These are phyloP conservation scores for Solanum chmielewskii DNA, from an alignment of 257 asterid species.

Conservation along the genomic window DNA sequence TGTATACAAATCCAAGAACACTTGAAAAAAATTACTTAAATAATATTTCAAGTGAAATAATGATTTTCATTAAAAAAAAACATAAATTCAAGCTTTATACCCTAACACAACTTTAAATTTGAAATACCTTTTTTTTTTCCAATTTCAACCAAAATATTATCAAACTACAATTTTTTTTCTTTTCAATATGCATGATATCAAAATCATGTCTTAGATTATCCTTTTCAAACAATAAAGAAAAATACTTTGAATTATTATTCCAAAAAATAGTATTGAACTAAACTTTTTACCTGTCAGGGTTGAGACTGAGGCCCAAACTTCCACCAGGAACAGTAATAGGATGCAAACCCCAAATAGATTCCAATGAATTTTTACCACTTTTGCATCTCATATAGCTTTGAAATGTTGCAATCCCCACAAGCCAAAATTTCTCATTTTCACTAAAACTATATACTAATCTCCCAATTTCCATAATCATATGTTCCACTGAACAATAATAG, in stretches of 20 bases:
- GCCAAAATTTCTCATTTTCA: slow-evolving; percentile 49
- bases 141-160: background rate
- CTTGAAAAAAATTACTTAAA: too few relatives aligned
- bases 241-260: too few relatives aligned
- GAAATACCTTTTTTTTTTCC: background rate
- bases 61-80: background rate
- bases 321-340: slow-evolving; percentile 64
- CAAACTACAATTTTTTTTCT: background rate
- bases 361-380: slow-evolving; percentile 53
- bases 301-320: slow-evolving; percentile 50
- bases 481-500: slow-evolving; percentile 64
- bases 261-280: background rate
- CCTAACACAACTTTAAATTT: background rate
- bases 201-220: background rate
- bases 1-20: background rate
- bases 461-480: slow-evolving; percentile 70
- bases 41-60: background rate
- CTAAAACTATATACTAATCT: slow-evolving; percentile 37
- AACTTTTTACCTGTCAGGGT: slow-evolving; percentile 30
- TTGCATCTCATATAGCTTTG: slow-evolving; percentile 61
- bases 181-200: background rate
- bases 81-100: background rate
- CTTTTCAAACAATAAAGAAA: background rate
- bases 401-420: slow-evolving; percentile 71
- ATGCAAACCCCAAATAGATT: slow-evolving; percentile 60